phyloP scores from a whole-genome alignment of 2,329 filamentous ascomycete genomes.

The Clonostachys byssicola region DNA sequence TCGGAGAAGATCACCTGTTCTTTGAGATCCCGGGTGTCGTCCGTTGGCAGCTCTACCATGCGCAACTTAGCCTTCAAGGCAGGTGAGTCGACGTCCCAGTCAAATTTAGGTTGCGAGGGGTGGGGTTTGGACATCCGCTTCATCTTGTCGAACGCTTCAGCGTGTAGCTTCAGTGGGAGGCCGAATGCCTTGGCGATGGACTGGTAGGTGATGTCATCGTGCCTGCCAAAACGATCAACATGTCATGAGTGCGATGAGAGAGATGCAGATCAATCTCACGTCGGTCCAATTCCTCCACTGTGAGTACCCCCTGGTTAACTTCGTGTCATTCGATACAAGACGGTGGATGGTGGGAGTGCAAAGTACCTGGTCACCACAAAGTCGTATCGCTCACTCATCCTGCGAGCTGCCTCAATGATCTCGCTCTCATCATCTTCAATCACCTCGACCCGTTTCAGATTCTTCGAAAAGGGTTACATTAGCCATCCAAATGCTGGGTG shows the following conservation, averaged over 20 bases:
- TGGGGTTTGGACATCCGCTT: slow-evolving; percentile 72
- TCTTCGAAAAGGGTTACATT: slow-evolving; percentile 25
- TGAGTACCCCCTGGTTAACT: slow-evolving; percentile 1
- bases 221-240: slow-evolving; percentile 43
- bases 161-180: slow-evolving; percentile 72
- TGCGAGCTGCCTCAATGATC: slow-evolving; percentile 79
- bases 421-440: slow-evolving; percentile 89
- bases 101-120: slow-evolving; percentile 69
- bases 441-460: slow-evolving; percentile 83
- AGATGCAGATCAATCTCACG: slow-evolving; percentile 48
- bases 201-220: slow-evolving; percentile 96
- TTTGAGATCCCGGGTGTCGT: slow-evolving; percentile 58
- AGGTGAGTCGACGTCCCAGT: slow-evolving; percentile 80
- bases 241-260: not conserved
- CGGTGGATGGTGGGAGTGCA: too few relatives aligned
- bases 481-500: too few relatives aligned
- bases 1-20: slow-evolving; percentile 76
- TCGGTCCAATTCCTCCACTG: slow-evolving; percentile 90
- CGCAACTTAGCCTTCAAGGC: slow-evolving; percentile 76
- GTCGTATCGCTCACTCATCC: slow-evolving; percentile 89
- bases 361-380: slow-evolving; percentile 79
- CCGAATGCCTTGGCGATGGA: slow-evolving; percentile 88
- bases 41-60: slow-evolving; percentile 85
- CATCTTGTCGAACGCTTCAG: slow-evolving; percentile 77
- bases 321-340: not conserved